Evolutionary conservation across 2,329 filamentous ascomycete genomes (phyloP).

Genomic region (Samsoniella hepiali): DNA sequence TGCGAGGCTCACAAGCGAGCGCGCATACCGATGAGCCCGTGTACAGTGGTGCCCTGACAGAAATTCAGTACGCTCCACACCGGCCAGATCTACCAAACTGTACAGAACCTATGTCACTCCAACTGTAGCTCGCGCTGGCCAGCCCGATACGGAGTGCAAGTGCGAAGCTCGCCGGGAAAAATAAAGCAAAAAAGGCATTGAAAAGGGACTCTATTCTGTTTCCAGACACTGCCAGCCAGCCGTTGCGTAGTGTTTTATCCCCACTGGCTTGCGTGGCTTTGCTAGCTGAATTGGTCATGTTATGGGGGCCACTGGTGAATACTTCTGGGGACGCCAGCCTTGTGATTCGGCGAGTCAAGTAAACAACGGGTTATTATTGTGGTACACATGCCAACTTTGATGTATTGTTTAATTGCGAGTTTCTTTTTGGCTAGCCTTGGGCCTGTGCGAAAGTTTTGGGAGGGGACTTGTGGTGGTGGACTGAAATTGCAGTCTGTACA

Average conservation of each 20-base stretch:
- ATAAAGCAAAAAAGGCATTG: background rate
- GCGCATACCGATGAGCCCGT: too few species aligned
- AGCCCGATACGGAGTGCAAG: too few species aligned
- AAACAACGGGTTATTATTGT: background rate
- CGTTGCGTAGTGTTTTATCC: background rate
- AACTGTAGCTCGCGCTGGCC: too few species aligned
- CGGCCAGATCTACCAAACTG: too few species aligned
- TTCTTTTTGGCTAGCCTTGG: background rate
- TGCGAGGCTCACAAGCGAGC: too few species aligned
- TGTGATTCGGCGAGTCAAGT: background rate
- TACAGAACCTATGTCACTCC: too few species aligned
- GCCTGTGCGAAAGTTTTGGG: background rate
- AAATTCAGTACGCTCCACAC: too few species aligned
- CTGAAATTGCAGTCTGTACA: background rate
- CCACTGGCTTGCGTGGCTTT: slow-evolving; percentile 1
- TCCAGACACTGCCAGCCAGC: too few species aligned
- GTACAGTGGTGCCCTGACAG: too few species aligned
- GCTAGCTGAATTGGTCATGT: background rate
- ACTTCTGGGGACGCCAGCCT: background rate
- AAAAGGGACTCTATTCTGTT: background rate
- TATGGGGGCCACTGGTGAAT: background rate
- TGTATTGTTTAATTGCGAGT: background rate
- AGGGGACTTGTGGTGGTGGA: background rate
- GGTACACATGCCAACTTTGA: background rate
- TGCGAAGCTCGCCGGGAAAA: background rate